Percentiles rank a stretch among this genome's conserved stretches.
phyloP scores from a whole-genome alignment of 148 eudicot genomes.

The Rhododendron mucronatum region DNA sequence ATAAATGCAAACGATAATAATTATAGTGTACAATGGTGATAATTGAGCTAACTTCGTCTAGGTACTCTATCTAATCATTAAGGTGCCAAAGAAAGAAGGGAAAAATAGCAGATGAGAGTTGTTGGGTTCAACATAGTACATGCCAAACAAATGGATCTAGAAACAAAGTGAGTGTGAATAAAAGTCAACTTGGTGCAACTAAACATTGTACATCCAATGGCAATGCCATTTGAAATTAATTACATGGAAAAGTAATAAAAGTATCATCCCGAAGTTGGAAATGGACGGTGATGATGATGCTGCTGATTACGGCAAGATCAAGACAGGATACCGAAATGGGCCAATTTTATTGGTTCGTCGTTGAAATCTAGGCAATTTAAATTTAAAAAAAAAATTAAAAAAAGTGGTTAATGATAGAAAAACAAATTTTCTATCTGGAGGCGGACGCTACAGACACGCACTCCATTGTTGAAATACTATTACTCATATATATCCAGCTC shows the following conservation, averaged over 20 bases:
- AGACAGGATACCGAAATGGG: slow-evolving; percentile 14
- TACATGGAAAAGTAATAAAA: neutral
- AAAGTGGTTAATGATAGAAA: neutral
- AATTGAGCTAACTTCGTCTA: no score
- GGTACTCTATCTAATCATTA: neutral
- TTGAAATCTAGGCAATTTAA: slow-evolving; percentile 14
- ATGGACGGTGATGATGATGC: neutral
- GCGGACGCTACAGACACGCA: slow-evolving; percentile 35
- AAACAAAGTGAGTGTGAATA: neutral
- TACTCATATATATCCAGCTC: slow-evolving; percentile 6
- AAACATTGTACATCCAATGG: neutral
- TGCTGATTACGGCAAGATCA: slow-evolving; percentile 12
- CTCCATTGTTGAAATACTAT: slow-evolving; percentile 9
- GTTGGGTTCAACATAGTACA: neutral
- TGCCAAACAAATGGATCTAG: neutral
- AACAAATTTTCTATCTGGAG: slow-evolving; percentile 30
- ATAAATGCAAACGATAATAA: no score
- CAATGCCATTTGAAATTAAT: neutral
- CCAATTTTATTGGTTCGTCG: slow-evolving; percentile 17
- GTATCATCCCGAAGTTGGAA: neutral
- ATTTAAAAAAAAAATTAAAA: neutral
- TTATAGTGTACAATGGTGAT: no score
- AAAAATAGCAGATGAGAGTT: neutral
- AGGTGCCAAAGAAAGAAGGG: neutral
- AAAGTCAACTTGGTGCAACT: neutral